phyloP scores from a whole-genome alignment of 371 early-diverging fungal genomes.

The Apophysomyces trapeziformis region DNA sequence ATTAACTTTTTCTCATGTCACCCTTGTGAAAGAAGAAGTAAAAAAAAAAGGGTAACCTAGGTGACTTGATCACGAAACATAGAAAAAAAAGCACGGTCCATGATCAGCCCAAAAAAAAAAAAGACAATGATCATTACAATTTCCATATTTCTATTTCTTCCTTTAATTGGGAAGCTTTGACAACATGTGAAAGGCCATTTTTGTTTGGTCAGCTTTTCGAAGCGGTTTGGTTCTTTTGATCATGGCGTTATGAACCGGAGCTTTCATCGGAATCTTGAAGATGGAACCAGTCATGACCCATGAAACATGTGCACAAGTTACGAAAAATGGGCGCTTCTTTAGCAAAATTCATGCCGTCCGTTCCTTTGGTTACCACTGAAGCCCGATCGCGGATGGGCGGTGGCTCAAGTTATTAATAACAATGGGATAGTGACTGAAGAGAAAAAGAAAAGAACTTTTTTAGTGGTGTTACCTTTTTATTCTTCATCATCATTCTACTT shows the following conservation, averaged over 20 bases:
- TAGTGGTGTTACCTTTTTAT: too few relatives aligned
- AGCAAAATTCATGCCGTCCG: not conserved
- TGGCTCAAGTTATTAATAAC: too few relatives aligned
- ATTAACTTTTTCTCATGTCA: too few relatives aligned
- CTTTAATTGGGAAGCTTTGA: not conserved
- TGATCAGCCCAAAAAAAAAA: not conserved
- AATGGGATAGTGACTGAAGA: too few relatives aligned
- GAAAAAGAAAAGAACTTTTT: too few relatives aligned
- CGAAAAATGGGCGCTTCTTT: not conserved
- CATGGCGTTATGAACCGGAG: constrained; percentile 6
- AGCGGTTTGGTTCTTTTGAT: not conserved
- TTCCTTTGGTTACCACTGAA: too few relatives aligned
- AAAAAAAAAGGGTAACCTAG: too few relatives aligned
- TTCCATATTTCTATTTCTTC: not conserved
- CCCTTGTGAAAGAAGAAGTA: too few relatives aligned
- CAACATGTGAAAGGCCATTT: constrained; percentile 3
- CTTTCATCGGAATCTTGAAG: not conserved
- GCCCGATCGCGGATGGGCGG: too few relatives aligned
- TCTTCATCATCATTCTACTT: too few relatives aligned
- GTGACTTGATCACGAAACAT: too few relatives aligned
- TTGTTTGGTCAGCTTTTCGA: not conserved
- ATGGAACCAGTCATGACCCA: constrained; percentile 1
- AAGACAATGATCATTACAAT: not conserved
- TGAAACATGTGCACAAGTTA: not conserved
- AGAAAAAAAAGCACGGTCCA: too few relatives aligned